Base-by-base conservation (phyloP, 768 basidiomycete species). In the Kwoniella shandongensis region DNA sequence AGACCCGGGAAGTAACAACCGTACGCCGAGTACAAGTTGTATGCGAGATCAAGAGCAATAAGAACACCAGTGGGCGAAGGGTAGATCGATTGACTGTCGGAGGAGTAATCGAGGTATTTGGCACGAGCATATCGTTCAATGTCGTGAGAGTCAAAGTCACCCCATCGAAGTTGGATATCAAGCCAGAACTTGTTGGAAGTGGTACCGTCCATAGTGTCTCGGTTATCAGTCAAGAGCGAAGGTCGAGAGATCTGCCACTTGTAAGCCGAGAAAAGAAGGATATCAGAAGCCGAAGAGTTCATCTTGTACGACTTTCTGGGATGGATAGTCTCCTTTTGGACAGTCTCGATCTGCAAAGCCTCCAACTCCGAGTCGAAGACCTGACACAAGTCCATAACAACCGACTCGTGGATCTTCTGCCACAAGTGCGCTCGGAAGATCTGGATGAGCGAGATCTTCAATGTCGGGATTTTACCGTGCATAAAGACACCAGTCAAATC, bases 231-330 rank as follows among this genome's bases (percentile, higher is more conserved):
- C 23, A 93, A 87, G 23, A 99, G 85, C 3, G 91, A 94, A 1
- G 96, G 96, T 18, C 94, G 86, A 4, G 93, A 86, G 59, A 98
- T 96, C 77, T 96, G 97, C 96, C 96, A 99, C 84, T 88, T 76
- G 61, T 76, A 75, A 1, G 89, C 88, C 12, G 92, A 96, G 84
- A 99, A 98, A 48, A 99, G 81, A 18, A 99, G 81, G 72, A 99
- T 94, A 72, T 99, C 96, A 49, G 94, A 94, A 64, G 94, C 97
- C n/a, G 92, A 94, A 7, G 92, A 96, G 79, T 99, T 99, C 96
- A 99, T 98, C 84, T 99, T 99, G 85, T 99, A 99, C 81, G 91
- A 96, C 82, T 97, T 97, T 79, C 94, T 89, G 68, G 94, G 94
- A 77, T 96, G 96, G 60, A 99, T 99, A 0, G 96, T 97, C 78